phyloP scores from a whole-genome alignment of 2,329 filamentous ascomycete genomes.

The Paracoccidioides brasiliensis region DNA sequence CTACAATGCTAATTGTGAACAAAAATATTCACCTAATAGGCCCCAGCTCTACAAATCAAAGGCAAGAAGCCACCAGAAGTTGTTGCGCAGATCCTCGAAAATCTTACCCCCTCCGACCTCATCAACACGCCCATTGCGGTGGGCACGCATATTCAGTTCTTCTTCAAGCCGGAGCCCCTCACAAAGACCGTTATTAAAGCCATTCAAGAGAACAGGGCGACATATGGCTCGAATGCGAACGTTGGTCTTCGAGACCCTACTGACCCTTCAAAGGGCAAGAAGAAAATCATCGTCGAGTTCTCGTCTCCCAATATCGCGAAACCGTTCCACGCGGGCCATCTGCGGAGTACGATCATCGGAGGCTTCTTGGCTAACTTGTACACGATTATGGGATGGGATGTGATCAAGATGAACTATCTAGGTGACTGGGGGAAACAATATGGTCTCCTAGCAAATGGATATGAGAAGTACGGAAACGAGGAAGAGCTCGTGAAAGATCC shows the following conservation, averaged over 20 bases:
- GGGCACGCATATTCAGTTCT: slow-evolving; percentile 51
- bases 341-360: slow-evolving; percentile 55
- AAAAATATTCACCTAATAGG: slow-evolving; percentile 14
- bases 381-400: slow-evolving; percentile 48
- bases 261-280: slow-evolving; percentile 42
- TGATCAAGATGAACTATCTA: slow-evolving; percentile 52
- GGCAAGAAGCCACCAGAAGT: slow-evolving; percentile 47
- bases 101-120: slow-evolving; percentile 47
- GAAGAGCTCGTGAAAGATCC: slow-evolving; percentile 47
- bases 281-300: slow-evolving; percentile 52
- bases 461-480: slow-evolving; percentile 48
- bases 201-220: slow-evolving; percentile 42
- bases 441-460: slow-evolving; percentile 50
- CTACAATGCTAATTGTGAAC: too few species aligned
- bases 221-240: slow-evolving; percentile 48
- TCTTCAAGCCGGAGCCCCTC: slow-evolving; percentile 48
- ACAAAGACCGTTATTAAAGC: slow-evolving; percentile 45
- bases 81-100: slow-evolving; percentile 41
- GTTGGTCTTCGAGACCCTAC: slow-evolving; percentile 46
- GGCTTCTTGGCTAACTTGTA: slow-evolving; percentile 52
- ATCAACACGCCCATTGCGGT: slow-evolving; percentile 42
- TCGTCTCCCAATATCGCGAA: slow-evolving; percentile 56
- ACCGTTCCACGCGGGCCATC: slow-evolving; percentile 52
- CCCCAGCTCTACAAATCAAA: slow-evolving; percentile 36
- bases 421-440: slow-evolving; percentile 60